Evolutionary conservation across 2,329 filamentous ascomycete genomes (phyloP).

Genomic region (Lasiodiplodia sp.): DNA sequence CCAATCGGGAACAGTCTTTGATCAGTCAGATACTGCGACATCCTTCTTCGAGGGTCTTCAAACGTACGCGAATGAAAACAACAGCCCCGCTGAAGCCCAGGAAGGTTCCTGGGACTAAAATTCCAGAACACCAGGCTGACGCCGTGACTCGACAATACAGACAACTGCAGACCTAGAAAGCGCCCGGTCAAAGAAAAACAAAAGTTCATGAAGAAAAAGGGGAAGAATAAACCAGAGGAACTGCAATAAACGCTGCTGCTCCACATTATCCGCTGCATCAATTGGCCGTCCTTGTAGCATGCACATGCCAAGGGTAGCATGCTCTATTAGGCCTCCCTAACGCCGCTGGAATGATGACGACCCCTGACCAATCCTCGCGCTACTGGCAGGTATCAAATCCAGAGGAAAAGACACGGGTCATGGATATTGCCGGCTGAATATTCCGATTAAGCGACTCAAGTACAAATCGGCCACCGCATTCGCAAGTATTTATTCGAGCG

Average conservation of each 20-base stretch:
- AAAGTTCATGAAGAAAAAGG: background rate
- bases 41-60: constrained; percentile 26
- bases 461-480: background rate
- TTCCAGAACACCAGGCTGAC: constrained; percentile 24
- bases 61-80: constrained; percentile 25
- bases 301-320: background rate
- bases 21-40: constrained; percentile 9
- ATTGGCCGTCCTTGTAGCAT: background rate
- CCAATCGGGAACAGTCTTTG: constrained; percentile 9
- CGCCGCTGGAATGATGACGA: background rate
- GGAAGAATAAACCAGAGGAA: background rate
- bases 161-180: constrained; percentile 18
- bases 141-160: constrained; percentile 16
- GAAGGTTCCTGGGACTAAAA: constrained; percentile 6
- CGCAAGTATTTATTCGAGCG: background rate
- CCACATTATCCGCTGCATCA: background rate
- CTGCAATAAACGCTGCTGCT: too few species aligned
- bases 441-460: background rate
- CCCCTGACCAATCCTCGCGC: background rate
- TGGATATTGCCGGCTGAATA: background rate
- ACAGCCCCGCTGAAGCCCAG: constrained; percentile 13
- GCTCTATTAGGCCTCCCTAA: background rate
- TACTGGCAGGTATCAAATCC: background rate
- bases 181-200: background rate
- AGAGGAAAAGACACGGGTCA: background rate